Evolutionary conservation across 305 asterid genomes (phyloP).

Genomic region (Petunia hybrid): DNA sequence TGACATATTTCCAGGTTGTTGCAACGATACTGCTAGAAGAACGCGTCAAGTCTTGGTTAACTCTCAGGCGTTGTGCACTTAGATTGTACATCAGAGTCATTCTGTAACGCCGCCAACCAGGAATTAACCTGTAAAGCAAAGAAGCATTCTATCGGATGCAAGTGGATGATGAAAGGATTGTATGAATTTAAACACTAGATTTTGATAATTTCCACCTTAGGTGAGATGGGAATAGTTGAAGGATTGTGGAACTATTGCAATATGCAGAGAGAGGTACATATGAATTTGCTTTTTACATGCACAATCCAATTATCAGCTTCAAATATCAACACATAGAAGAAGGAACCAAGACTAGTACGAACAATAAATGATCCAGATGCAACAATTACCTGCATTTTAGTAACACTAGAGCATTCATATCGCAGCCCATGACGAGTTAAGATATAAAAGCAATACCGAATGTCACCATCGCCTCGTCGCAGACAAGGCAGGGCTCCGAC

Average conservation of each 20-base stretch:
- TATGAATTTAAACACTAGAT: not conserved
- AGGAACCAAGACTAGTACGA: not conserved
- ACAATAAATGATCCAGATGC: not conserved
- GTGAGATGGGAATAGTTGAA: not conserved
- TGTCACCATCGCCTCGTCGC: constrained; percentile 66
- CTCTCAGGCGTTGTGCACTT: constrained; percentile 41
- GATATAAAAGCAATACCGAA: constrained; percentile 74
- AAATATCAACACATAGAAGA: constrained; percentile 1
- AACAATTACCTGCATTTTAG: constrained; percentile 71
- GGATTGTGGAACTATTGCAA: not conserved
- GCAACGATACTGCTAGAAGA: constrained; percentile 8
- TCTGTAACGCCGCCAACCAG: constrained; percentile 71
- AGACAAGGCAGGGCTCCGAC: constrained; percentile 75
- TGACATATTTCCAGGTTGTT: constrained; percentile 38
- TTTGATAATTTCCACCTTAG: not conserved
- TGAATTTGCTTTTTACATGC: not conserved
- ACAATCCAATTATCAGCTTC: not conserved
- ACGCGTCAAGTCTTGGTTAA: constrained; percentile 34
- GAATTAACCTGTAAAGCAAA: constrained; percentile 68
- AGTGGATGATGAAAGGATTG: not conserved
- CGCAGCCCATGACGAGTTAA: constrained; percentile 85
- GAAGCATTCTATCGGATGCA: not conserved
- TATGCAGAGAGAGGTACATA: not conserved
- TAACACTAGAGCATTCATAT: constrained; percentile 85
- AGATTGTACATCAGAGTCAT: constrained; percentile 57